phyloP scores from a whole-genome alignment of 169 alveolate species.

The Neospora caninum region DNA sequence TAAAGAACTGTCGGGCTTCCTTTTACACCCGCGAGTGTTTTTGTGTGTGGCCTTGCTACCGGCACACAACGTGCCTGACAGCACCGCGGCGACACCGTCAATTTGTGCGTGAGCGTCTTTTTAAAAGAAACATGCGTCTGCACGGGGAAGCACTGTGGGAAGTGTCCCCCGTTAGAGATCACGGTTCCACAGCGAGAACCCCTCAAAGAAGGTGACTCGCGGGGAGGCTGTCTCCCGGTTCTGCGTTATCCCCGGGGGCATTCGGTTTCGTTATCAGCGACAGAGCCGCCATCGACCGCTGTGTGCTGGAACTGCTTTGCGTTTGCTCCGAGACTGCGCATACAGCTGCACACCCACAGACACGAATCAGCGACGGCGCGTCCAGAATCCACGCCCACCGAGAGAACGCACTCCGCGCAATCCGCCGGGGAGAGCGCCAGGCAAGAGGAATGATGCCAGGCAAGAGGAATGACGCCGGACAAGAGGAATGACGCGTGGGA shows the following conservation, averaged over 20 bases:
- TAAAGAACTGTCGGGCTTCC: too few relatives aligned
- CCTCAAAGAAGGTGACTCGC: slow-evolving; percentile 13
- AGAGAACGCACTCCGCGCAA: not conserved
- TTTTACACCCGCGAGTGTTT: too few relatives aligned
- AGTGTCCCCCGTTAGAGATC: too few relatives aligned
- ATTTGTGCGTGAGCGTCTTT: too few relatives aligned
- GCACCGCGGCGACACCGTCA: too few relatives aligned
- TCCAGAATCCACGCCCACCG: not conserved
- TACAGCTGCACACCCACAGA: not conserved
- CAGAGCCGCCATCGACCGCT: slow-evolving; percentile 19
- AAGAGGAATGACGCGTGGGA: not conserved
- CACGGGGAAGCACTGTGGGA: too few relatives aligned
- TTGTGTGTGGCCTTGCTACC: too few relatives aligned
- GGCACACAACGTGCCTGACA: too few relatives aligned
- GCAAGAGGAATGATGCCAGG: not conserved
- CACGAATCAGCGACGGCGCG: not conserved
- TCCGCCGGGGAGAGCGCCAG: not conserved
- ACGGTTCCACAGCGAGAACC: too few relatives aligned
- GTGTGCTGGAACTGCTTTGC: slow-evolving; percentile 31
- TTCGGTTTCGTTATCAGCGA: slow-evolving; percentile 8
- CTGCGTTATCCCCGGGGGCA: not conserved
- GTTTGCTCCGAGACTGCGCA: not conserved
- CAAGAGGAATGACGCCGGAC: not conserved
- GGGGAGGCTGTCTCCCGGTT: not conserved
- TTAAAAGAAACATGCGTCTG: too few relatives aligned